These are phyloP conservation scores for Pleoardoris graminearum DNA, from an alignment of 2,329 filamentous ascomycete species.

Conservation along the genomic window DNA sequence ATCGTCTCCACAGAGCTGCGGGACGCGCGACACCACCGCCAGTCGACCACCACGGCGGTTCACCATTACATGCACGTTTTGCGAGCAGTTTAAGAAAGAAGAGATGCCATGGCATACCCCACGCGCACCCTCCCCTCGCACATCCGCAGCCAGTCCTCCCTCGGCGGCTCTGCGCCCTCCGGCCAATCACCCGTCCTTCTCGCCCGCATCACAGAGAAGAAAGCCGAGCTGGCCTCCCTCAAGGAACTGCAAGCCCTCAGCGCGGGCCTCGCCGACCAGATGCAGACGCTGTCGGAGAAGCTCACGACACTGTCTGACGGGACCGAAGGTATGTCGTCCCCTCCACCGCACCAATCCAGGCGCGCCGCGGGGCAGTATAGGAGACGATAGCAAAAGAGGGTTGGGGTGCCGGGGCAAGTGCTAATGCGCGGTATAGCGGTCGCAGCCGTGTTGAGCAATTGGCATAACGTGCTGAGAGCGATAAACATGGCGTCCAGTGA, in stretches of 20 bases:
- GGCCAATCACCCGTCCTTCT: slow-evolving; percentile 71
- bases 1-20: slow-evolving; percentile 31
- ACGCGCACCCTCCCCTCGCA: slow-evolving; percentile 62
- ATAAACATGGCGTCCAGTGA: slow-evolving; percentile 85
- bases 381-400: background rate
- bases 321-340: slow-evolving; percentile 66
- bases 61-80: too few species aligned
- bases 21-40: slow-evolving; percentile 16
- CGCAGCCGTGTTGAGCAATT: slow-evolving; percentile 81
- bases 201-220: slow-evolving; percentile 82
- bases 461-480: slow-evolving; percentile 82
- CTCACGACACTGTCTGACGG: slow-evolving; percentile 76
- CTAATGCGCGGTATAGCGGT: slow-evolving; percentile 60
- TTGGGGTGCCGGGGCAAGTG: too few species aligned
- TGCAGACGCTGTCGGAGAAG: slow-evolving; percentile 80
- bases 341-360: slow-evolving; percentile 5
- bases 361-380: slow-evolving; percentile 9
- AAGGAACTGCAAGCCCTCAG: slow-evolving; percentile 78
- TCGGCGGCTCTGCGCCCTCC: slow-evolving; percentile 42
- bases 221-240: slow-evolving; percentile 77
- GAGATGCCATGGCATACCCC: slow-evolving; percentile 44
- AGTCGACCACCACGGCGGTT: too few species aligned
- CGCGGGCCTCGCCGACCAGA: slow-evolving; percentile 75
- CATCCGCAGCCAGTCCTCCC: slow-evolving; percentile 60
- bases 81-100: too few species aligned